These are phyloP conservation scores for Vanilla planifolia DNA, from an alignment of 106 monocot genomes.

Conservation along the genomic window DNA sequence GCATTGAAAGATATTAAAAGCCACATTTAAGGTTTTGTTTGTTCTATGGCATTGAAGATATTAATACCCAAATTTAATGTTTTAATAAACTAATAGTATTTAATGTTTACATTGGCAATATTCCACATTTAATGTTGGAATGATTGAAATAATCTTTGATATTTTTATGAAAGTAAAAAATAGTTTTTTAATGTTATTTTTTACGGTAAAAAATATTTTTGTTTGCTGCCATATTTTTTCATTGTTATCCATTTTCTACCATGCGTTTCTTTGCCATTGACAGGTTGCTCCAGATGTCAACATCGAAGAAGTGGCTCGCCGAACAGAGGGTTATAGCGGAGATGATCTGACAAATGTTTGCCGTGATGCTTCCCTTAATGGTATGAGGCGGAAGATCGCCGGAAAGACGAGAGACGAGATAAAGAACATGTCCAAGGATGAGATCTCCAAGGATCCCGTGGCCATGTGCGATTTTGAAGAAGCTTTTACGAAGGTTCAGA, in stretches of 20 bases:
- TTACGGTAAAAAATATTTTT: too few relatives aligned
- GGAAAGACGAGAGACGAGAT: conserved; percentile 97
- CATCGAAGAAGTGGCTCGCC: conserved; percentile 82
- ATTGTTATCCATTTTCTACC: background rate
- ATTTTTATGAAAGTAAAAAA: too few relatives aligned
- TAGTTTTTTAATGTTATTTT: too few relatives aligned
- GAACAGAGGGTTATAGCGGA: conserved; percentile 92
- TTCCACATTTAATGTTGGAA: too few relatives aligned
- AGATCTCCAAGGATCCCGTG: conserved; percentile 92
- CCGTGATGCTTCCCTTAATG: conserved; percentile 83
- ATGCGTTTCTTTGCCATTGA: background rate
- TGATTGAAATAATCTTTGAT: too few relatives aligned
- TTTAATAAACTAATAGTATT: too few relatives aligned
- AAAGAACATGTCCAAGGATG: conserved; percentile 97
- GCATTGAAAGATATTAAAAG: too few relatives aligned
- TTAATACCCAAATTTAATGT: too few relatives aligned
- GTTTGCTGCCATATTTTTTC: background rate
- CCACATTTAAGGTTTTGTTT: too few relatives aligned
- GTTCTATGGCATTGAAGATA: too few relatives aligned
- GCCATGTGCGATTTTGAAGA: conserved; percentile 99
- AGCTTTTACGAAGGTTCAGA: conserved; percentile 87
- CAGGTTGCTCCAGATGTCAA: conserved; percentile 89
- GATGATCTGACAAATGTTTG: conserved; percentile 95
- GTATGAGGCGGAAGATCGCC: conserved; percentile 94
- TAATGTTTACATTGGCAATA: too few relatives aligned